phyloP scores from a whole-genome alignment of 2,329 filamentous ascomycete genomes.

The Colletotrichum noveboracense region DNA sequence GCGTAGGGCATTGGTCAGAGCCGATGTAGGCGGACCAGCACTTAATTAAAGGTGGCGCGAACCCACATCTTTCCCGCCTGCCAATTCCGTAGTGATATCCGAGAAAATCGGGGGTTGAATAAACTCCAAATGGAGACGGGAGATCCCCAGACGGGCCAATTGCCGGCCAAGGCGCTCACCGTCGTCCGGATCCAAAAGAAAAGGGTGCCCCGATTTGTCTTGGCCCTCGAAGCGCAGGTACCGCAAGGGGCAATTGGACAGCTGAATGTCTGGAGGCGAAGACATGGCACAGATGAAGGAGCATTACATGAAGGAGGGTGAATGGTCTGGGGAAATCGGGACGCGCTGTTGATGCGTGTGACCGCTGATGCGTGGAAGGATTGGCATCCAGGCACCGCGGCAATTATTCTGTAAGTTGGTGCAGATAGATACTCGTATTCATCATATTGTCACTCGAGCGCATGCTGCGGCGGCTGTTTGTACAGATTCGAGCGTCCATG shows the following conservation, averaged over 20 bases:
- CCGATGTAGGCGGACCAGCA: neutral
- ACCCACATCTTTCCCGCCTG: constrained; percentile 3
- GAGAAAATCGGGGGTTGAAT: neutral
- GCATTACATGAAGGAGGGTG: neutral
- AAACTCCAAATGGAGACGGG: constrained; percentile 10
- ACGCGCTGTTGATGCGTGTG: neutral
- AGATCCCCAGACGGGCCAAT: constrained; percentile 4
- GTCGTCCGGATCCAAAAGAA: neutral
- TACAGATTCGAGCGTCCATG: neutral
- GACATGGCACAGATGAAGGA: neutral
- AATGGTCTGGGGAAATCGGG: neutral
- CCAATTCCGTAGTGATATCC: constrained; percentile 6
- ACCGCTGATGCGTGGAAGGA: neutral
- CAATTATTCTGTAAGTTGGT: neutral
- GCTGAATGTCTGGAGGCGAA: neutral
- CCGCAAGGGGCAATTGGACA: neutral
- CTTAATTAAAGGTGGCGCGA: constrained; percentile 3
- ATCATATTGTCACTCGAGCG: neutral
- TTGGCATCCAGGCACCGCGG: neutral
- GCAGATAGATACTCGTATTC: neutral
- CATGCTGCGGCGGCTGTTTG: neutral
- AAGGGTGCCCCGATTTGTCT: neutral
- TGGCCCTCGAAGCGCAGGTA: neutral
- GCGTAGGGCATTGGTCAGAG: neutral
- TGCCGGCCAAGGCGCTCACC: neutral